These are phyloP conservation scores for Eucalyptus erythrocorys DNA, from an alignment of 345 rosid genomes.

Conservation along the genomic window DNA sequence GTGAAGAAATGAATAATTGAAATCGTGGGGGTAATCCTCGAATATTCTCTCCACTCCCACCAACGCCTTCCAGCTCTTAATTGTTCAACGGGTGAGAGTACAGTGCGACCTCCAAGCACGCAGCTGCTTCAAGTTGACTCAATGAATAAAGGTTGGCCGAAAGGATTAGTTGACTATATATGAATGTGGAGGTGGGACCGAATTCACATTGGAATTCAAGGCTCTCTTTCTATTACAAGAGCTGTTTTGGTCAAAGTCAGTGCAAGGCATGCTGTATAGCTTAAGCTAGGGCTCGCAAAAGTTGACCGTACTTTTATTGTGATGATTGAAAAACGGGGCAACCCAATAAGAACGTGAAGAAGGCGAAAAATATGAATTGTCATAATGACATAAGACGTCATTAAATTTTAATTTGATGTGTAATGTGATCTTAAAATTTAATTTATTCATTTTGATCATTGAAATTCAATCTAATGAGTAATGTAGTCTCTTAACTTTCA, in stretches of 20 bases:
- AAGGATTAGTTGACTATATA: not conserved
- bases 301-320: not conserved
- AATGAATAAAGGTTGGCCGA: not conserved
- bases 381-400: rapidly evolving
- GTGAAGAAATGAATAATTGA: not conserved
- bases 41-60: not conserved
- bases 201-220: not conserved
- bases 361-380: not conserved
- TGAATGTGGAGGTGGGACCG: not conserved
- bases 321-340: not conserved
- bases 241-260: not conserved
- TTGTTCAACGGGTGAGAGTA: not conserved
- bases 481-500: rapidly evolving
- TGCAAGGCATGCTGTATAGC: not conserved
- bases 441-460: rapidly evolving
- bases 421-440: not conserved
- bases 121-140: not conserved
- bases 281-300: not conserved
- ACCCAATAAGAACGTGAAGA: not conserved
- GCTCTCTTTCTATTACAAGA: not conserved
- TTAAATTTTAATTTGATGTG: too few species aligned
- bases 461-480: not conserved
- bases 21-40: not conserved
- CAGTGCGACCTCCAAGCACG: not conserved
- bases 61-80: not conserved